Base-by-base conservation (phyloP, 2,329 filamentous ascomycete species). In the Ophiostoma sp. region DNA sequence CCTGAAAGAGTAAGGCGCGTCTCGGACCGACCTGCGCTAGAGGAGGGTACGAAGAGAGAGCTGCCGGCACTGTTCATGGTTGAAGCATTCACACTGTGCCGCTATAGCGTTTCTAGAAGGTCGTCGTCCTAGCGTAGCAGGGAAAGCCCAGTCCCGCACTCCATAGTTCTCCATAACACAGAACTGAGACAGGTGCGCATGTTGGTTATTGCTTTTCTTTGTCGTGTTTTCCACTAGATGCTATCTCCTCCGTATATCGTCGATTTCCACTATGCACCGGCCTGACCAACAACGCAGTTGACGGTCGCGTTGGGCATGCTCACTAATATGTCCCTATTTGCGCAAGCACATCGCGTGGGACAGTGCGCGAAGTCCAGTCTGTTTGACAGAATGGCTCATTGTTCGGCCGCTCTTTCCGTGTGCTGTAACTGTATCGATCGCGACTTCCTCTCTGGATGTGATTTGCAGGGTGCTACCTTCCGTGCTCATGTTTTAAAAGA, bases 91-190 rank as follows among this genome's bases (percentile, higher is more conserved):
- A 36, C 62, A 68, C 66, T 68, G 66, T 68, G 12, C 47, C 40
- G 18, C 66, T 68, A 66, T 41, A 8, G 40, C 64, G 27, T 62
- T 65, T 68, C 42, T 44, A 63, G 67, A 68, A 68, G 67, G 67
- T 68, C 40, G 38, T 44, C 58, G 55, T 49, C 38, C 16, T 67
- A 67, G 45, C 42, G 66, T 18, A 14, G 36, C 27, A 60, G 16
- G 55, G 36, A 8, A 36, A 27, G 27, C 8, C 49, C n/a, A 36
- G 49, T 16, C 14, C 45, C 27, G 12, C 16, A 52, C 49, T 52
- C n/a, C 49, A 52, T 67, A 62, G 45, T 47, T n/a, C 42, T 45
- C 42, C 42, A 66, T 60, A 66, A 36, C 38, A 52, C 38, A 40
- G 44, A 41, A 44, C 47, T 45, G 14, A 11, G 9, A 47, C 45